Evolutionary conservation across 2,329 filamentous ascomycete species (phyloP).

Genomic region (Epichloe sp.): DNA sequence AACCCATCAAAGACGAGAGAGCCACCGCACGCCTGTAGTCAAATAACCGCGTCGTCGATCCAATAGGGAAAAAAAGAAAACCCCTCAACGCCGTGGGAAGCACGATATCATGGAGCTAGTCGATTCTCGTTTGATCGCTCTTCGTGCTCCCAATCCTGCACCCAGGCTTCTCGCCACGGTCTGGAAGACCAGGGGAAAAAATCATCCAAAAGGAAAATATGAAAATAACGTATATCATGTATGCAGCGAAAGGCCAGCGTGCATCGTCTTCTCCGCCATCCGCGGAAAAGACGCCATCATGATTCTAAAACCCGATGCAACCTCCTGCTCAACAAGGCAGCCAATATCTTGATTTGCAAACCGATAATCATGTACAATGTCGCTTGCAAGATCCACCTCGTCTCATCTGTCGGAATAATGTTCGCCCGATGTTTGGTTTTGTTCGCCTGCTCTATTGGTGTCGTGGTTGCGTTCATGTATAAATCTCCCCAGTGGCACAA

Average conservation of each 20-base stretch:
- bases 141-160: background rate
- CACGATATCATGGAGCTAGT: conserved; percentile 11
- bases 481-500: background rate
- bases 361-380: background rate
- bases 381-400: background rate
- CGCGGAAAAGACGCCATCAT: background rate
- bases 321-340: background rate
- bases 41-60: background rate
- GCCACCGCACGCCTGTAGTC: background rate
- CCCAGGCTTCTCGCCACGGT: background rate
- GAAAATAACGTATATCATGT: background rate
- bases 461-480: background rate
- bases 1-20: background rate
- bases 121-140: too few species aligned
- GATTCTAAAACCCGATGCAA: background rate
- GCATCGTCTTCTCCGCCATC: background rate
- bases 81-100: conserved; percentile 6
- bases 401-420: background rate
- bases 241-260: background rate
- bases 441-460: background rate
- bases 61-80: conserved; percentile 6
- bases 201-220: background rate
- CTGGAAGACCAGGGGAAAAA: background rate
- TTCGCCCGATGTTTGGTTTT: background rate
- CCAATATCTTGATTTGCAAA: background rate